phyloP scores from a whole-genome alignment of 106 monocot species.

The Agapanthus africanus region DNA sequence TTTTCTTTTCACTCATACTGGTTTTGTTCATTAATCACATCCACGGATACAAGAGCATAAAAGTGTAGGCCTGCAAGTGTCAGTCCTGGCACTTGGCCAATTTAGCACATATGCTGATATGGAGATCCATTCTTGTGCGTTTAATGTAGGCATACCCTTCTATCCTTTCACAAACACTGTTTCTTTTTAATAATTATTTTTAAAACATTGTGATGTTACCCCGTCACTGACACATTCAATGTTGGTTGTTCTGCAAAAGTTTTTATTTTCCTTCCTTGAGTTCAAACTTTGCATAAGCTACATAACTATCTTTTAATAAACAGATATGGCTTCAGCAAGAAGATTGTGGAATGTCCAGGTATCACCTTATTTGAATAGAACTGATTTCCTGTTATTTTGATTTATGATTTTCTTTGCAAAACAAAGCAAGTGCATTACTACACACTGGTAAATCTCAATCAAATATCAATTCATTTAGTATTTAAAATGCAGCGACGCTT shows the following conservation, averaged over 20 bases:
- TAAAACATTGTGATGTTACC: background rate
- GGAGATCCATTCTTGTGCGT: too few species aligned
- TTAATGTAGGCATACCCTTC: background rate
- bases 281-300: background rate
- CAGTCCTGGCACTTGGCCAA: background rate
- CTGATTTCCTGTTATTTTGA: too few species aligned
- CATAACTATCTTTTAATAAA: background rate
- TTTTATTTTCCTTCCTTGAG: background rate
- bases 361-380: too few species aligned
- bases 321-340: conserved; percentile 96
- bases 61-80: background rate
- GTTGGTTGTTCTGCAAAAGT: background rate
- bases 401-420: too few species aligned
- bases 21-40: background rate
- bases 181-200: background rate
- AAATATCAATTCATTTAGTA: too few species aligned
- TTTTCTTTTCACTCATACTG: background rate
- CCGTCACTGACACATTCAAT: background rate
- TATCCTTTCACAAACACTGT: background rate
- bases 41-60: background rate
- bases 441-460: too few species aligned
- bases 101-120: background rate
- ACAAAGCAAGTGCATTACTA: too few species aligned
- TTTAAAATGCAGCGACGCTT: too few species aligned
- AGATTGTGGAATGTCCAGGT: conserved; percentile 96